Evolutionary conservation across 345 rosid species (phyloP).

Genomic region (Raphanus raphanistrum): DNA sequence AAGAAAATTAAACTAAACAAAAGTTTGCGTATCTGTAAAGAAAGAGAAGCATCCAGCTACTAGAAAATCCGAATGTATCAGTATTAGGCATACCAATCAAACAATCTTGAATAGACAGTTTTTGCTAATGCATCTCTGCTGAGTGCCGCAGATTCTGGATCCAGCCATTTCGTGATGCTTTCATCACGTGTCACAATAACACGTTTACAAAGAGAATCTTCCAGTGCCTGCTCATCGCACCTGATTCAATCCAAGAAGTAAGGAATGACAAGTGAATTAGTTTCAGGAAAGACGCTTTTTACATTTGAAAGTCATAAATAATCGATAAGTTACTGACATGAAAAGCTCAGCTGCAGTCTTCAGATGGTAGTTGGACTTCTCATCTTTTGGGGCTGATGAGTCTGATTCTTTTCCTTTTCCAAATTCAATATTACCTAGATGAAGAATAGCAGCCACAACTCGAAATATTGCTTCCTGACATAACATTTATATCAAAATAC

Average conservation of each 20-base stretch:
- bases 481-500: conserved; percentile 11
- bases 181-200: conserved; percentile 93
- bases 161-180: conserved; percentile 87
- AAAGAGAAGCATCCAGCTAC: conserved; percentile 14
- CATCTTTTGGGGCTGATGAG: conserved; percentile 93
- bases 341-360: conserved; percentile 89
- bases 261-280: conserved; percentile 18
- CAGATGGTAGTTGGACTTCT: conserved; percentile 77
- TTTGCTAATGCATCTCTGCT: conserved; percentile 98
- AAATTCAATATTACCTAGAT: conserved; percentile 92
- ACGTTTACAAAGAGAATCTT: conserved; percentile 96
- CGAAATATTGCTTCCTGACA: conserved; percentile 83
- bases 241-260: conserved; percentile 44
- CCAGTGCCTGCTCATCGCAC: conserved; percentile 84
- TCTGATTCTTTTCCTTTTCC: conserved; percentile 84
- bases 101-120: conserved; percentile 84
- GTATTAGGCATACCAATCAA: conserved; percentile 76
- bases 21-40: not conserved
- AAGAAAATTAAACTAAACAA: not conserved
- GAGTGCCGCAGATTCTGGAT: conserved; percentile 80
- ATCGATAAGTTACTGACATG: conserved; percentile 48
- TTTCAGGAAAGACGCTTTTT: conserved; percentile 5
- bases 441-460: conserved; percentile 94
- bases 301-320: conserved; percentile 23
- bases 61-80: not conserved